Evolutionary conservation across 2,329 filamentous ascomycete species (phyloP), one percentile per base, ranked within the genome.

Genomic region (Diaporthe aspalathi): DNA sequence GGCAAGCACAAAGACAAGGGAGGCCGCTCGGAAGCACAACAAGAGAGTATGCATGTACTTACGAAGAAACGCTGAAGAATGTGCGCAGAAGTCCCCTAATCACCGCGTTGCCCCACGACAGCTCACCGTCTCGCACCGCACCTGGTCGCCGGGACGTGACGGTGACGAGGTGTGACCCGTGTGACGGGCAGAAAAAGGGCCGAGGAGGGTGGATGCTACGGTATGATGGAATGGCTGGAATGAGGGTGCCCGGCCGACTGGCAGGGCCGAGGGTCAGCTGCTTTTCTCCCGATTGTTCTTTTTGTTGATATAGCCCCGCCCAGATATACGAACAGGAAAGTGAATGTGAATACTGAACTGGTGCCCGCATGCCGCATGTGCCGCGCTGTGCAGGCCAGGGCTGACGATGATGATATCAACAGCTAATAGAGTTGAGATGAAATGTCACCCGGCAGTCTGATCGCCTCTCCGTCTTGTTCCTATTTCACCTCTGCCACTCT

Each of bases 111-210:
- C 16, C 24, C 38, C 56, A 60, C 54, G 9, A 29, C 38, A 27
- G 8, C n/a, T 20, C 2, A 11, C 27, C 3, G 11, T n/a, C 35
- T 38, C 9, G 57, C 57, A 47, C 27, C 24, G 27, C 57, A 49
- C 57, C 57, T 49, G 49, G n/a, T n/a, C 49, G 57, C 49, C 57
- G 57, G 57, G 57, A 63, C 57, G 57, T 63, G 43, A 63, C 43
- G 57, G 57, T 49, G 57, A 63, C n/a, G 43, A 49, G 57, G 43
- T 49, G 57, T 63, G 57, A 49, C 57, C 57, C 57, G 43, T 63
- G 57, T 63, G 57, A 63, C 43, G 35, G 43, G 43, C 60, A 49
- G 60, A 20, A 50, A 49, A 47, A 63, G 45, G 32, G 6, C 60
- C 20, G 45, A 32, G 45, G 20, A 27, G 27, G 27, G 35, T 49